These are phyloP conservation scores for Zizania palustris DNA, from an alignment of 202 grass and related monocot species.

Conservation along the genomic window DNA sequence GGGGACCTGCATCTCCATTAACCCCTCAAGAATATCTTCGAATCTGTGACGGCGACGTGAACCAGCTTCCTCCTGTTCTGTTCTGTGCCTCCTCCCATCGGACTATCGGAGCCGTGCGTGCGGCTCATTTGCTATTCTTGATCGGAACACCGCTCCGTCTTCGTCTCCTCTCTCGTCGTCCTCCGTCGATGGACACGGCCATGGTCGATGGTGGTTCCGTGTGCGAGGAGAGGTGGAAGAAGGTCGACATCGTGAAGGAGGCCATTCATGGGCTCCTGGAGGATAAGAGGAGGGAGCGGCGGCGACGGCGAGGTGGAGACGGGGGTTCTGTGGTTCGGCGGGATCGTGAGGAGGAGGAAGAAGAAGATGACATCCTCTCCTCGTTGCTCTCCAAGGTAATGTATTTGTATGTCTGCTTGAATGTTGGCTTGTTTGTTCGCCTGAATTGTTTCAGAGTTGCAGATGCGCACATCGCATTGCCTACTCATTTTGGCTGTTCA, in stretches of 20 bases:
- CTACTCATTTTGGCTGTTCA: not conserved
- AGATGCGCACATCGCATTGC: not conserved
- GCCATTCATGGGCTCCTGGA: conserved; percentile 50
- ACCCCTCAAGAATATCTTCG: not conserved
- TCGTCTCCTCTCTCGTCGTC: no score
- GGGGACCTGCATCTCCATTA: not conserved
- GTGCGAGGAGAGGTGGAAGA: conserved; percentile 22
- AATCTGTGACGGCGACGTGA: conserved; percentile 26
- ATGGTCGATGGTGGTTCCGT: not conserved
- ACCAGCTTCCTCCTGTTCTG: not conserved
- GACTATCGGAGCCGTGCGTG: conserved; percentile 16
- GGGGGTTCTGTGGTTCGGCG: not conserved
- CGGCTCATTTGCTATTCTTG: not conserved
- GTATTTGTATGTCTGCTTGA: not conserved
- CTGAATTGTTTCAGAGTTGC: conserved; percentile 11
- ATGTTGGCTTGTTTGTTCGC: not conserved
- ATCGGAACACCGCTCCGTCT: not conserved
- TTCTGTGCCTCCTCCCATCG: conserved; percentile 3
- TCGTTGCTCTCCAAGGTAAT: conserved; percentile 59
- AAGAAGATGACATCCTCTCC: conserved; percentile 41
- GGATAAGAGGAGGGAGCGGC: conserved; percentile 26
- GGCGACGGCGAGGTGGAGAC: not conserved
- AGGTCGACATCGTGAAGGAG: conserved; percentile 41
- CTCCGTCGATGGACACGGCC: conserved; percentile 3
- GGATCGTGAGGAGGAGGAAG: conserved; percentile 25